Base-by-base conservation (phyloP, 129 eudicot genomes). In the Solidago caesia region DNA sequence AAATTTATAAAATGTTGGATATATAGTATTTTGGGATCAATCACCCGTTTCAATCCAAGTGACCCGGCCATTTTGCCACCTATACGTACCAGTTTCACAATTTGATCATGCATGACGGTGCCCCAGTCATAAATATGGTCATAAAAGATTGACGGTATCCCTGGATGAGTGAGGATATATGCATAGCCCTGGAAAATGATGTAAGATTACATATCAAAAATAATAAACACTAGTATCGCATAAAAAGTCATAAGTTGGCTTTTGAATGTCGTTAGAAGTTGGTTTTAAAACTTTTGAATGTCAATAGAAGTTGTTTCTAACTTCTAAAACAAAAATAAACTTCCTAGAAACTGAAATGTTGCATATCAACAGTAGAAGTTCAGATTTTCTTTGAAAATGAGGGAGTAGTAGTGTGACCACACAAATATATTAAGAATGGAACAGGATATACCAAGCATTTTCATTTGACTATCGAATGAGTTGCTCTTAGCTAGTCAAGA, bases 91-190 rank as follows among this genome's bases (percentile, higher is more conserved):
- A 92, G 91, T 75, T 88, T 86, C 80, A 79, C 96, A 14, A 92
- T 90, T 79, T 92, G 86, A 83, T 88, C 95, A 13, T 86, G 96
- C 42, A 69, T 74, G 66, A 79, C 67, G 58, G 29, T 77, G 3
- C 92, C 98, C 98, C 96, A 86, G 69, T 92, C 96, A 60, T 87
- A 92, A 58, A 92, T 84, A 83, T 92, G 98, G 83, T 89, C 98
- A 57, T 92, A 92, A 62, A 92, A 92, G 56, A 92, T 96, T 48
- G 90, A 68, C 12, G 96, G 98, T 59, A 83, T 79, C 75, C 98
- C 98, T 0, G 98, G 98, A 80, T 92, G 98, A 14, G 96, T 90
- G 62, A 92, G 92, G 52, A 92, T 87, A 70, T 92, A 92, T 26
- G 98, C 92, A 65, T 92, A 92, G 75, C 98, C 98, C 98, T 92